Evolutionary conservation across 2,329 filamentous ascomycete genomes (phyloP).

Genomic region (Parafenestella ontariensis): DNA sequence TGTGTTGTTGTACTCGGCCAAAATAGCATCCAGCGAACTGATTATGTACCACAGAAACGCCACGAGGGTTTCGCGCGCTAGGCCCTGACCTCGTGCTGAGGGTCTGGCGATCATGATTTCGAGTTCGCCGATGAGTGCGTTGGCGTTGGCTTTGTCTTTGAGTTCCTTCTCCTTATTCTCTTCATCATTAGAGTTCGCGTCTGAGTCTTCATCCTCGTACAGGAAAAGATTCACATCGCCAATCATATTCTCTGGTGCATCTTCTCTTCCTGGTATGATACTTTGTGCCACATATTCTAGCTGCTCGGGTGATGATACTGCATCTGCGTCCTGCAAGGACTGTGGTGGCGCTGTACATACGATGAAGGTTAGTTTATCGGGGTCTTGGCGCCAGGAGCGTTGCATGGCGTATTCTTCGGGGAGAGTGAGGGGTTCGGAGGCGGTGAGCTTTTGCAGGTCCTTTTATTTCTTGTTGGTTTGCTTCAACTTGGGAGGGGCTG

Average conservation of each 20-base stretch:
- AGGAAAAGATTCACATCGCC: conserved; percentile 73
- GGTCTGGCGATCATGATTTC: conserved; percentile 83
- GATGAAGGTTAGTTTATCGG: conserved; percentile 93
- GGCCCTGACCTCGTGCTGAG: conserved; percentile 65
- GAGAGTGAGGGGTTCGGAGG: conserved; percentile 82
- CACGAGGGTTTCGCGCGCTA: conserved; percentile 70
- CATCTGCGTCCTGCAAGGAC: too few relatives aligned
- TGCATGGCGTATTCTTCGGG: conserved; percentile 91
- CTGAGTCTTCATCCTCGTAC: conserved; percentile 46
- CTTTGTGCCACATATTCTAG: too few relatives aligned
- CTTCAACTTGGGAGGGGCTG: not conserved
- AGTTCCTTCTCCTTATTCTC: not conserved
- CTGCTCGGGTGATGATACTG: too few relatives aligned
- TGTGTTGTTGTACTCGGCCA: conserved; percentile 62
- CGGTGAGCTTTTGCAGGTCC: conserved; percentile 81
- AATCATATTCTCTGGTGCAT: conserved; percentile 59
- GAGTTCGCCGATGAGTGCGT: conserved; percentile 69
- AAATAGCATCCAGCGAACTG: conserved; percentile 60
- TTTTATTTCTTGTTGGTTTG: not conserved
- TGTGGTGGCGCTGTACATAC: conserved; percentile 59
- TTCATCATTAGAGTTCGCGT: conserved; percentile 22
- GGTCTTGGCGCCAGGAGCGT: conserved; percentile 78
- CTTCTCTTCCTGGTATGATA: conserved; percentile 48
- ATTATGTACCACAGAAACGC: conserved; percentile 74
- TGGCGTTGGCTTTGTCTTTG: not conserved